Conservation (phyloP, 73 alveolate genomes). For the Paramecium sonneborni region DNA sequence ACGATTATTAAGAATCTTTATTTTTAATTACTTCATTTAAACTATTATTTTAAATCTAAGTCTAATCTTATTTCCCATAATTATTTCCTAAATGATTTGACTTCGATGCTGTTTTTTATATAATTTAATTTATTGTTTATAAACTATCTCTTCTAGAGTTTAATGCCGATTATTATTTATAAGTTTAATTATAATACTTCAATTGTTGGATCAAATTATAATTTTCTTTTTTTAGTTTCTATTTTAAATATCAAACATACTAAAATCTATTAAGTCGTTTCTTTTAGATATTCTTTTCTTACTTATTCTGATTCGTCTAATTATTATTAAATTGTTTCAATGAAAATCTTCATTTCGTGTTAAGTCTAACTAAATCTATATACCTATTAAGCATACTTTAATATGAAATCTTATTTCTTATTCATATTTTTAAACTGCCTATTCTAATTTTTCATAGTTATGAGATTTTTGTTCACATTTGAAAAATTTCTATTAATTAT, state of each 20-base stretch:
- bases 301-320: conserved; percentile 47
- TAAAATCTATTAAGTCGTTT: not conserved
- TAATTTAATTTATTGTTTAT: not conserved
- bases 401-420: conserved; percentile 28
- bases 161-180: not conserved
- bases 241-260: not conserved
- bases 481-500: not conserved
- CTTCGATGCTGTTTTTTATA: not conserved
- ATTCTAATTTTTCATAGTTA: conserved; percentile 1
- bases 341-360: not conserved
- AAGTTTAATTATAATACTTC: not conserved
- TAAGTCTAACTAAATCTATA: conserved; percentile 15
- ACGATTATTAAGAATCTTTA: not conserved
- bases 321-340: not conserved
- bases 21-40: not conserved
- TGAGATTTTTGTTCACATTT: not conserved
- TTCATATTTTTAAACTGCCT: not conserved
- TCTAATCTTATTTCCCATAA: not conserved
- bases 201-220: not conserved
- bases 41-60: not conserved
- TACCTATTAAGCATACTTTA: not conserved
- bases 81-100: not conserved
- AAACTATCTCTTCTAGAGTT: not conserved
- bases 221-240: conserved; percentile 34
- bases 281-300: not conserved